Percentiles rank a stretch among this genome's conserved stretches.
Evolutionary conservation across 179 eudicot species (phyloP).

Genomic region (Patellifolia procumbens): DNA sequence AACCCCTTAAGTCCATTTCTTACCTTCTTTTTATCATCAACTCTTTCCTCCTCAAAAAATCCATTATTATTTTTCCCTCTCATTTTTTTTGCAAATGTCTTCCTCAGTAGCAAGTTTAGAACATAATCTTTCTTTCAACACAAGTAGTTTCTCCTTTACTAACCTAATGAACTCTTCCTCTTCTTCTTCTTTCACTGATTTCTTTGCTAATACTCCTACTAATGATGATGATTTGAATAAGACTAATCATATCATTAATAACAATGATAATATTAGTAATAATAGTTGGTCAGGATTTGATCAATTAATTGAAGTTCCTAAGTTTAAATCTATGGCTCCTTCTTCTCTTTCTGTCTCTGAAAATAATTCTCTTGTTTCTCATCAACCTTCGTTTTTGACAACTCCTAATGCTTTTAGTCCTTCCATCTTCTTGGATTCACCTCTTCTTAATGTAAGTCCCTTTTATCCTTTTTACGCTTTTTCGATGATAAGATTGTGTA

Average conservation of each 20-base stretch:
- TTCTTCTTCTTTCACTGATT: slow-evolving; percentile 56
- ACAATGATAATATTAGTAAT: slow-evolving; percentile 3
- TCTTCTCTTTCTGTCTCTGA: slow-evolving; percentile 47
- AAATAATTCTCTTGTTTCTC: slow-evolving; percentile 38
- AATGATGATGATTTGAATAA: slow-evolving; percentile 11
- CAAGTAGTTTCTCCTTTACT: slow-evolving; percentile 34
- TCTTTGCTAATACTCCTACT: slow-evolving; percentile 31
- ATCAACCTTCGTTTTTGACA: slow-evolving; percentile 42
- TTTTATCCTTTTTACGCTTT: background rate
- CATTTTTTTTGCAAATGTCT: slow-evolving; percentile 40
- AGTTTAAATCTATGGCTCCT: slow-evolving; percentile 57
- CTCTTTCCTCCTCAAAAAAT: background rate
- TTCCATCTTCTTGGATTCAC: slow-evolving; percentile 69
- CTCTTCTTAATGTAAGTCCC: slow-evolving; percentile 61
- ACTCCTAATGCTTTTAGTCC: slow-evolving; percentile 64
- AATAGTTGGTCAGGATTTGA: slow-evolving; percentile 26
- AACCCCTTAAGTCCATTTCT: background rate
- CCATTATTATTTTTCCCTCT: background rate
- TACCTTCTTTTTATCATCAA: background rate
- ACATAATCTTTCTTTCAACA: slow-evolving; percentile 21
- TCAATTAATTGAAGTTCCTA: slow-evolving; percentile 46
- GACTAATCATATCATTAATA: slow-evolving; percentile 6
- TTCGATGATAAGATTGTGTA: background rate
- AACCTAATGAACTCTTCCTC: slow-evolving; percentile 40
- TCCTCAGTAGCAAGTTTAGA: slow-evolving; percentile 54